Evolutionary conservation across 345 rosid genomes (phyloP), one percentile per base, ranked within the genome.

Genomic region (Pistacia vera): DNA sequence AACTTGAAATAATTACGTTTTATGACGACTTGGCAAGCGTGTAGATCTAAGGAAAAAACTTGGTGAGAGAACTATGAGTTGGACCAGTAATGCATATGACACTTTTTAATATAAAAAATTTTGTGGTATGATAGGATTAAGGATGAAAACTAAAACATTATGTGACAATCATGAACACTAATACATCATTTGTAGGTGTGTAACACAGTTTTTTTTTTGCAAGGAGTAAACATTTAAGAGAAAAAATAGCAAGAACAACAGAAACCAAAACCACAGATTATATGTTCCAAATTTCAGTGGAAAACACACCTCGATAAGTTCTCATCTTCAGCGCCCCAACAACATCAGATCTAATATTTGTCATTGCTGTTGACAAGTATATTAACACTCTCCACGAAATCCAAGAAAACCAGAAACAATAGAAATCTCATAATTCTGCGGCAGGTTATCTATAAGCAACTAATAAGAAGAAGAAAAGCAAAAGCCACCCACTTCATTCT

Each of bases 271-370:
- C 54, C 63, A 52, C 65, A 18, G 56, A 57, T 58, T 75, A 70
- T 0, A 36, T 65, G 51, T 57, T 66, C 5, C 17, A 59, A 63
- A 63, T 4, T 44, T 44, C 25, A 25, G 33, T 66, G 13, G 77
- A 44, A 46, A n/a, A 68, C 86, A 72, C 71, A 96, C 99, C 93
- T 96, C 82, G 81, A 82, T 90, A 93, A 25, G 98, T 91, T 83
- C 99, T 86, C 99, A 96, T 96, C 92, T 96, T 96, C 83, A 96
- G 78, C 16, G 98, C 99, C 75, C 98, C 99, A 68, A 93, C 97
- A 59, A 96, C 98, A 86, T 96, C 99, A 9, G 98, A 96, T 81
- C 97, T 83, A 73, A 93, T 28, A 96, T 90, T 79, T 96, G 98
- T 57, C 99, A 73, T 93, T 96, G 88, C 95, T 91, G 83, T 96